Percentiles rank a stretch among this genome's conserved stretches.
Evolutionary conservation across 2,329 filamentous ascomycete genomes (phyloP).

Genomic region (Alternaria brassicae): DNA sequence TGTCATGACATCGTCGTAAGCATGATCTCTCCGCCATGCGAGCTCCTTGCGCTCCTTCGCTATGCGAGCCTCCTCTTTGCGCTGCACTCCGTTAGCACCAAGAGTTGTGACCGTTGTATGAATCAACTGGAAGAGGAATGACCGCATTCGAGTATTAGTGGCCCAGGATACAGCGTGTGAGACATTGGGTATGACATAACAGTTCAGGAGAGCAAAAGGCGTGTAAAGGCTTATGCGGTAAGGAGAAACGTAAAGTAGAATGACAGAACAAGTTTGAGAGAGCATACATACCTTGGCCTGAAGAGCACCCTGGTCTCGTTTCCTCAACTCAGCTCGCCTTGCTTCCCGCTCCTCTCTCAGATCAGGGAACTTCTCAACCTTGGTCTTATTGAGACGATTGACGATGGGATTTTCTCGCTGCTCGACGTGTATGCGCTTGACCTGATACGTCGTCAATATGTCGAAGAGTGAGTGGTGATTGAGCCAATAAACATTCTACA

Average conservation of each 20-base stretch:
- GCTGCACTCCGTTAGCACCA: constrained; percentile 55
- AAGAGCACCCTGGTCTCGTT: constrained; percentile 69
- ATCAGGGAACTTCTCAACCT: constrained; percentile 85
- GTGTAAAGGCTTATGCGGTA: background rate
- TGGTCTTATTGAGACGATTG: constrained; percentile 98
- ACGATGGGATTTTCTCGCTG: constrained; percentile 87
- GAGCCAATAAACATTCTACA: background rate
- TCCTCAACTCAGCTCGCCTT: constrained; percentile 72
- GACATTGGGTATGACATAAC: background rate
- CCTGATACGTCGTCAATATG: constrained; percentile 53
- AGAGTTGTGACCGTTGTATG: background rate
- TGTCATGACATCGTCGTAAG: constrained; percentile 89
- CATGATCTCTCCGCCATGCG: constrained; percentile 96
- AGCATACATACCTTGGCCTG: constrained; percentile 64
- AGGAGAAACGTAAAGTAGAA: background rate
- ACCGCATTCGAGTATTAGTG: background rate
- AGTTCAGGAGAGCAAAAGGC: background rate
- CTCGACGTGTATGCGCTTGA: constrained; percentile 80
- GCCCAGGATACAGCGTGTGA: background rate
- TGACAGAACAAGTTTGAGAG: background rate
- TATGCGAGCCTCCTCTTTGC: constrained; percentile 76
- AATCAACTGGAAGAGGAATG: background rate
- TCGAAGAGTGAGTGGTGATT: background rate
- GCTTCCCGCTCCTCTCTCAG: constrained; percentile 83
- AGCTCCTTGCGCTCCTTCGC: constrained; percentile 84